Evolutionary conservation across 495 filamentous ascomycete genomes (phyloP).

Genomic region (Pseudoneurospora amorphoporcata): DNA sequence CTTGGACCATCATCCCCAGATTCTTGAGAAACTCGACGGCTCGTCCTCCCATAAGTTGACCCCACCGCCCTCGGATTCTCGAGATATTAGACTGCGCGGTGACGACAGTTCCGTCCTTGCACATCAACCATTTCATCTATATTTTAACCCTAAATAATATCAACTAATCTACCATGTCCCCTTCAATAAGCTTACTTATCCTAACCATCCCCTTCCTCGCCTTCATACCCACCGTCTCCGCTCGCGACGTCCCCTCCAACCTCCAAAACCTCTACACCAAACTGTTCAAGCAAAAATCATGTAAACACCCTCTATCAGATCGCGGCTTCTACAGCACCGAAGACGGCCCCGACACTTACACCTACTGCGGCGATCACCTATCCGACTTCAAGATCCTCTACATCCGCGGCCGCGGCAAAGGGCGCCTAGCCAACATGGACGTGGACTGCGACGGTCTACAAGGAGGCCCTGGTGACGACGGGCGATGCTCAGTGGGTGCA

Average conservation of each 20-base stretch:
- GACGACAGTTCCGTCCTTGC: not conserved
- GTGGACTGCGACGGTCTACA: constrained; percentile 57
- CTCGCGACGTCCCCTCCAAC: constrained; percentile 17
- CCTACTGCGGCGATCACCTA: constrained; percentile 31
- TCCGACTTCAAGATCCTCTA: constrained; percentile 23
- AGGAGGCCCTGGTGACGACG: constrained; percentile 32
- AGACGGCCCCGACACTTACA: constrained; percentile 16
- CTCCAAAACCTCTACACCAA: constrained; percentile 22
- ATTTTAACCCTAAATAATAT: not conserved
- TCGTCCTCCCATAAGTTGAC: not conserved
- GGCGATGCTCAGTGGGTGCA: constrained; percentile 28
- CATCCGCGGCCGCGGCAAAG: constrained; percentile 9
- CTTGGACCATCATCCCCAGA: not conserved
- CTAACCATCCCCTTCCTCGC: not conserved
- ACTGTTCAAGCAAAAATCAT: constrained; percentile 17
- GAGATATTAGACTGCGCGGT: not conserved
- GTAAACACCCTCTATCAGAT: constrained; percentile 10
- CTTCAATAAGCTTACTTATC: not conserved
- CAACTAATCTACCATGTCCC: not conserved
- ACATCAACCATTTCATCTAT: not conserved
- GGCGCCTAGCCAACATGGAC: constrained; percentile 45
- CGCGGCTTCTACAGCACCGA: constrained; percentile 24
- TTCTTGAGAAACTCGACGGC: not conserved
- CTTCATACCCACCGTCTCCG: not conserved
- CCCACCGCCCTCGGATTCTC: not conserved